Conservation (phyloP, 1,139 yeast genomes). For the Maudiozyma humilis region DNA sequence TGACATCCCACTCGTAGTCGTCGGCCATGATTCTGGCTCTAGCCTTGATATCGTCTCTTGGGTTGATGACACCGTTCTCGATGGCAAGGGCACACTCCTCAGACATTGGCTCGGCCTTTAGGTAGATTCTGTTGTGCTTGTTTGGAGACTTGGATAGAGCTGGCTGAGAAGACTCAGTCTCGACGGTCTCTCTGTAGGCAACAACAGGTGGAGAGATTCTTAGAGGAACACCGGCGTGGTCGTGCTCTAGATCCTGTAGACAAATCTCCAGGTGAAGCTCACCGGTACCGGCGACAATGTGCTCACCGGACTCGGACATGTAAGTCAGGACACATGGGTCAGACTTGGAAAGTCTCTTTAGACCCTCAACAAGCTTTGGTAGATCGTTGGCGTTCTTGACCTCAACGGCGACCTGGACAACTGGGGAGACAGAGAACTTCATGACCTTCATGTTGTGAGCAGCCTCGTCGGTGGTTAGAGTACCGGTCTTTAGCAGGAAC, state of each 20-base stretch:
- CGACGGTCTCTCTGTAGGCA: slow-evolving; percentile 97
- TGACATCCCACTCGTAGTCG: slow-evolving; percentile 96
- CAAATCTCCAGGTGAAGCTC: slow-evolving; percentile 99
- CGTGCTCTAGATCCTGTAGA: slow-evolving; percentile 91
- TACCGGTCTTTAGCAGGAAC: slow-evolving; percentile 98
- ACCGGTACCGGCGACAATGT: slow-evolving; percentile 99
- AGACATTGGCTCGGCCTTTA: slow-evolving; percentile 91
- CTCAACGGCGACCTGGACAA: slow-evolving; percentile 98
- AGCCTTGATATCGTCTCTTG: slow-evolving; percentile 97
- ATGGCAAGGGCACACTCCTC: slow-evolving; percentile 92
- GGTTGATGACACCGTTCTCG: slow-evolving; percentile 83
- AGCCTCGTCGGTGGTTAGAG: slow-evolving; percentile 91
- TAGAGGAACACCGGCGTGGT: slow-evolving; percentile 99
- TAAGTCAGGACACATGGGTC: slow-evolving; percentile 94
- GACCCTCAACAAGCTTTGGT: slow-evolving; percentile 99
- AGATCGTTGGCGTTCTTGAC: slow-evolving; percentile 98
- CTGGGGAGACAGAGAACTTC: slow-evolving; percentile 99
- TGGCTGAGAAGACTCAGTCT: slow-evolving; percentile 84
- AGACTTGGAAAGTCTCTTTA: slow-evolving; percentile 98
- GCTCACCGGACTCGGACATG: slow-evolving; percentile 96
- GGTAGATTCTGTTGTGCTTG: slow-evolving; percentile 99
- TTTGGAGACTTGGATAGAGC: slow-evolving; percentile 99
- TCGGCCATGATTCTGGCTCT: slow-evolving; percentile 99
- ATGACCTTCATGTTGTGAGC: slow-evolving; percentile 99
- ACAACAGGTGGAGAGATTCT: slow-evolving; percentile 97